Base-by-base conservation (phyloP, 1,139 yeast genomes). In the Nadsonia starkeyi-henricii region DNA sequence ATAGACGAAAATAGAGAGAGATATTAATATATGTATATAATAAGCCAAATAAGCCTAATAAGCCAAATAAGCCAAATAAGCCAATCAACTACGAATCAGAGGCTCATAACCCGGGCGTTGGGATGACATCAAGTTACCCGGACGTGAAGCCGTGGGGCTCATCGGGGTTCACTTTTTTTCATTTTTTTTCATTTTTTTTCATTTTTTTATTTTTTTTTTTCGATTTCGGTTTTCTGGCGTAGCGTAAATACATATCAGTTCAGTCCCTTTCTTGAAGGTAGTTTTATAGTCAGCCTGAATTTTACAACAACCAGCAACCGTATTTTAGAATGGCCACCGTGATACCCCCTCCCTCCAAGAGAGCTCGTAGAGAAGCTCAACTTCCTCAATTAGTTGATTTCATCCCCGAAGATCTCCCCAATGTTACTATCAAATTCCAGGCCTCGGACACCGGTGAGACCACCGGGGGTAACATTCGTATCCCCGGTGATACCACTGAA, bases 371-470 rank as follows among this genome's bases (percentile, higher is more conserved):
- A 59, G 85, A 76, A 55, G 94, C 94, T 3, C 96, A 88, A 62
- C 73, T 77, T 59, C 85, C 85, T 13, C 77, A 85, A 50, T 91
- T 81, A 48, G 82, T 85, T 17, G 81, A 79, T 50, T 64, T 82
- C 12, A 69, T 84, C 20, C 97, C 97, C 1, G 71, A 66, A 1
- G 93, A 85, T 58, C 67, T 89, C 42, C 96, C 96, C 23, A 79
- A 86, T 70, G 96, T 91, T 20, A 75, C 88, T 50, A 78, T 91
- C 50, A 83, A 81, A 62, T 88, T 91, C 63, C 93, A 86, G 63
- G 96, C 97, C 1, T 79, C 95, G 13, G 98, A 89, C 60, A 80
- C 95, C n/a, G 96, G 96, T 45, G 95, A 85, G 56, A 67, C 78
- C 4, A 74, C 83, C 21, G 96, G 96, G 15, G 88, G 93, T 9